A percentile compares a stretch with the other conserved stretches of the same genome.
Evolutionary conservation across 2,329 filamentous ascomycete genomes (phyloP).

Genomic region (Chalara sp.): DNA sequence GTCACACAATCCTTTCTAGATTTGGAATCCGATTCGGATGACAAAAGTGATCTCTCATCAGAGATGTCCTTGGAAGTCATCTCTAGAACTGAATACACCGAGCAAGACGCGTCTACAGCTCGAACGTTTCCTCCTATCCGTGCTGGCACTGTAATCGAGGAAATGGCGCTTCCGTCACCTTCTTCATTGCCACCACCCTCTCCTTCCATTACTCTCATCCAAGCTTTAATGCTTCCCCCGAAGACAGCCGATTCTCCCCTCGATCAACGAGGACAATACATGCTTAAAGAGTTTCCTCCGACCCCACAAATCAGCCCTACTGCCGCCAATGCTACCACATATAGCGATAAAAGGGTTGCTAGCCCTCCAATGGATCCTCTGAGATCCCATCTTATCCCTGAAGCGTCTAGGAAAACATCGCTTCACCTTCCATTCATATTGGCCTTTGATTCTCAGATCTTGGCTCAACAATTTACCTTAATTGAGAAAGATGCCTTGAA

Average conservation of each 20-base stretch:
- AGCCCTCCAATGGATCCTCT: constrained; percentile 17
- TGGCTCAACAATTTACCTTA: constrained; percentile 78
- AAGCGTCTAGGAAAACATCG: constrained; percentile 24
- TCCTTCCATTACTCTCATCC: constrained; percentile 40
- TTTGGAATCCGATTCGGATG: constrained; percentile 29
- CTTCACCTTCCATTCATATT: constrained; percentile 71
- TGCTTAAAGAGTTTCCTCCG: constrained; percentile 18
- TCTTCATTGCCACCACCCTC: constrained; percentile 31
- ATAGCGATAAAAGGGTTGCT: constrained; percentile 12
- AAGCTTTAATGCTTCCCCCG: constrained; percentile 39
- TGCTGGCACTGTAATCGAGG: constrained; percentile 19
- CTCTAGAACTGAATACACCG: constrained; percentile 24
- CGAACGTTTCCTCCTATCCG: constrained; percentile 27
- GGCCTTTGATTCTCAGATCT: constrained; percentile 69
- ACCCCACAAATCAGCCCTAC: constrained; percentile 27
- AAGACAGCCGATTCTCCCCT: constrained; percentile 30
- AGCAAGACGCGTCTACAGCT: constrained; percentile 23
- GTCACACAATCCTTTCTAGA: constrained; percentile 29
- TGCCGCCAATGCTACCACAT: constrained; percentile 4
- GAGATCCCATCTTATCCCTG: constrained; percentile 18
- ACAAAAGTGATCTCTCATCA: constrained; percentile 51
- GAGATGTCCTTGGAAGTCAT: constrained; percentile 50
- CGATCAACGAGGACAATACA: constrained; percentile 25
- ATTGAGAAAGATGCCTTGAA: constrained; percentile 82
- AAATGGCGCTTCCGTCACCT: constrained; percentile 19